Base-by-base conservation (phyloP, 2,329 filamentous ascomycete genomes). In the Fusarium clavum region DNA sequence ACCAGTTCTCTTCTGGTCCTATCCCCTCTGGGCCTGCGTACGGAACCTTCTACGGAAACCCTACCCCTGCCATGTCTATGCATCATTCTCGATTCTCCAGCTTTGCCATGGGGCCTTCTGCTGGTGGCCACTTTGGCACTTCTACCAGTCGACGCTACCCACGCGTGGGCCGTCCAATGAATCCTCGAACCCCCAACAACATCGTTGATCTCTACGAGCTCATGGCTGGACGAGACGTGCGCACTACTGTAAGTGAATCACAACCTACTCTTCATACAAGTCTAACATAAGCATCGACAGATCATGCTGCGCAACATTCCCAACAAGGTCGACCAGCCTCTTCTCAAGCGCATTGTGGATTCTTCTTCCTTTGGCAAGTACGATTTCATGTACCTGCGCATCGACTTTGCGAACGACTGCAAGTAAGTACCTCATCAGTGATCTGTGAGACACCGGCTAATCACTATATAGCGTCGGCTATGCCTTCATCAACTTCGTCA, bases 251-350 rank as follows among this genome's bases (percentile, higher is more conserved):
- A 82, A 80, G 87, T 81, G 13, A 43, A 43, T 7, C 3, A 57
- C 30, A 51, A 20, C 13, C 32, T 11, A 14, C 34, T 32, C 25
- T 16, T 13, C 12, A n/a, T 5, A 6, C 11, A 13, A 16, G 41
- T 22, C 54, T 62, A 22, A 62, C 63, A 74, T 58, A 8, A 18
- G 12, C 7, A 38, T 10, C 18, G 8, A 25, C 62, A 94, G 91
- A 93, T 98, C 70, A 98, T 98, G 95, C 81, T 98, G 32, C 91
- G 95, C 41, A 98, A 98, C 78, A 95, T 98, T 47, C 95, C 95
- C 2, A 97, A 97, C 81, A 94, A 94, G 74, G 90, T 97, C 59
- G 89, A 94, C 74, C 89, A 94, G 79, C 83, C 86, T 0, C 90
- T 92, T 83, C 82, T 98, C 18, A 97, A 97, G 83, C 81, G 84